Base-by-base conservation (phyloP, 2,329 filamentous ascomycete genomes). In the Exophiala spinifera region DNA sequence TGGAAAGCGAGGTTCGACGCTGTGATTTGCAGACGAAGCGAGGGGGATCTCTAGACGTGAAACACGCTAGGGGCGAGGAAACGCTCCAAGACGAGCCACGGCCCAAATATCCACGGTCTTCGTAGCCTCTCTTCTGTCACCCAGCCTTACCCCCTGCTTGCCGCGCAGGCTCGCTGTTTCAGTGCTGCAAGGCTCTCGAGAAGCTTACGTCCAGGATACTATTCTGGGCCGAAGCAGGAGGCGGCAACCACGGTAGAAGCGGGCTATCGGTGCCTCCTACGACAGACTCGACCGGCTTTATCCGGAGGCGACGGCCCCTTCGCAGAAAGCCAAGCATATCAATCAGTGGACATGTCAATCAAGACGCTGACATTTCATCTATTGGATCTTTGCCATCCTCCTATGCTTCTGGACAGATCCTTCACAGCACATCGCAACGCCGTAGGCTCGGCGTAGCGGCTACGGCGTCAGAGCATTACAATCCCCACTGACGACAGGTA, bases 161-260 rank as follows among this genome's bases (percentile, higher is more conserved):
- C 51, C 55, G 47, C 40, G 46, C 42, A 39, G 55, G 50, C 51
- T 56, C 57, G 53, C 53, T 51, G 57, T 59, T 59, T 59, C 57
- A 59, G 42, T 21, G 20, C 21, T 59, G 50, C 57, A 56, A 59
- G 57, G 53, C 52, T 59, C 52, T 43, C 28, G 23, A 31, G 17
- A 14, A 31, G 21, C 17, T 42, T 42, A 42, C 39, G 39, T 31
- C 28, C 28, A 31, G 8, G 28, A 7, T 31, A 11, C 28, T 31
- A 31, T 31, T 31, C 28, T 10, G 28, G 23, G 28, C 28, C 28
- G 11, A 10, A 10, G 10, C 28, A 7, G 28, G 8, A 5, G 28
- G 8, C 11, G 7, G 28, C 28, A 31, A 6, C 28, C 11, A 31
- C 28, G 4, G 6, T 31, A 31, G 4, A 31, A 11, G 3, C 4